Evolutionary conservation across 73 alveolate species (phyloP).

Genomic region (Stentor coeruleus): DNA sequence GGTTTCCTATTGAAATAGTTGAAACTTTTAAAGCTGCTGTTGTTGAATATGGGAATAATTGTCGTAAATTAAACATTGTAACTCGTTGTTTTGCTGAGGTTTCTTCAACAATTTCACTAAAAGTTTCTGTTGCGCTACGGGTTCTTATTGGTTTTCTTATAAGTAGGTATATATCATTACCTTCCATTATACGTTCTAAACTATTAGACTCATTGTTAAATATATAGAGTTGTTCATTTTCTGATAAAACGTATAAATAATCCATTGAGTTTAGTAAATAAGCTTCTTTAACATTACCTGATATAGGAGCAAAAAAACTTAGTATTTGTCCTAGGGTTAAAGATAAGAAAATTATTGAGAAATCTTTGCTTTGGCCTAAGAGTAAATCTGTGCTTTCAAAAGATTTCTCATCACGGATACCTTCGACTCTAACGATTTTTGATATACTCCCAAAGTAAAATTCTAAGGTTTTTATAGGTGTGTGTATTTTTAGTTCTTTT

Average conservation of each 20-base stretch:
- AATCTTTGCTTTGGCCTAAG: background rate
- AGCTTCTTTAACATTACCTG: background rate
- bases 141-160: background rate
- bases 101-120: background rate
- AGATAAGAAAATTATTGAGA: background rate
- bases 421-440: background rate
- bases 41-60: background rate
- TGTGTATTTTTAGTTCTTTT: background rate
- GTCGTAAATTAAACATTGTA: background rate
- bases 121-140: background rate
- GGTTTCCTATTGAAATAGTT: background rate
- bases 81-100: slow-evolving; percentile 4
- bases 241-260: background rate
- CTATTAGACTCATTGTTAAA: background rate
- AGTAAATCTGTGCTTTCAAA: background rate
- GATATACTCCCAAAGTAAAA: background rate
- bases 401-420: background rate
- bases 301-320: background rate
- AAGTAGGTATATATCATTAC: background rate
- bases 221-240: background rate
- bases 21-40: background rate
- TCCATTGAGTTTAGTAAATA: background rate
- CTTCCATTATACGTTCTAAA: background rate
- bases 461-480: background rate
- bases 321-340: background rate